These are phyloP conservation scores for Onygenales sp. DNA, from an alignment of 2,329 filamentous ascomycete species.

Conservation along the genomic window DNA sequence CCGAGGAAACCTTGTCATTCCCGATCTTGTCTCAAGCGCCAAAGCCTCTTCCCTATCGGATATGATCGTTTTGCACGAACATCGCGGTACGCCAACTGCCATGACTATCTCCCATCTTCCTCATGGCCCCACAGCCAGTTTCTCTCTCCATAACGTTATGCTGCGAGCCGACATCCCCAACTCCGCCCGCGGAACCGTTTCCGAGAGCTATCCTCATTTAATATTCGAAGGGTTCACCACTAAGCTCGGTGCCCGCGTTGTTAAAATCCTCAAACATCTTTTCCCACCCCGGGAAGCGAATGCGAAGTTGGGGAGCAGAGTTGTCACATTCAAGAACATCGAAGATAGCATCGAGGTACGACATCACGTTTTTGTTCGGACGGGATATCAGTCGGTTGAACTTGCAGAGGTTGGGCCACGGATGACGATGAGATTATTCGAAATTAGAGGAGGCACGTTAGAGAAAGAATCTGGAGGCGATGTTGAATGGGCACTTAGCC, in stretches of 20 bases:
- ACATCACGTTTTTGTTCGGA: constrained; percentile 89
- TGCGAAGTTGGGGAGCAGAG: constrained; percentile 74
- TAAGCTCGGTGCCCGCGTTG: constrained; percentile 67
- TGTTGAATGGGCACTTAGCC: constrained; percentile 90
- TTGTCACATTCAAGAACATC: constrained; percentile 90
- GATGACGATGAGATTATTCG: constrained; percentile 95
- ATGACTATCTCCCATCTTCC: constrained; percentile 80
- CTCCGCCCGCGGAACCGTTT: constrained; percentile 74
- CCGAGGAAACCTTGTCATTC: constrained; percentile 78
- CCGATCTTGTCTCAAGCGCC: constrained; percentile 74
- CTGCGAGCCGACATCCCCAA: constrained; percentile 89
- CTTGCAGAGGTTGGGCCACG: constrained; percentile 82
- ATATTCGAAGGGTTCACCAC: constrained; percentile 92
- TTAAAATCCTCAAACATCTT: constrained; percentile 85
- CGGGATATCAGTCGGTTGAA: constrained; percentile 80
- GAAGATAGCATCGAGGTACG: constrained; percentile 82
- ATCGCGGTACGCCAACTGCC: constrained; percentile 83
- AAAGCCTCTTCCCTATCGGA: constrained; percentile 74
- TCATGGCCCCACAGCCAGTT: constrained; percentile 78
- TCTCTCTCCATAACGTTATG: constrained; percentile 86
- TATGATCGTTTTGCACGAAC: constrained; percentile 80
- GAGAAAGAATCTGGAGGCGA: constrained; percentile 87
- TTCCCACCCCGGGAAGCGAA: constrained; percentile 80
- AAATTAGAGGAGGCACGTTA: constrained; percentile 81
- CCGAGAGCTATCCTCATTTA: constrained; percentile 85